Percentiles rank a stretch among this genome's conserved stretches.
phyloP scores from a whole-genome alignment of 768 basidiomycete genomes.

The Phaeolepiota aurea region DNA sequence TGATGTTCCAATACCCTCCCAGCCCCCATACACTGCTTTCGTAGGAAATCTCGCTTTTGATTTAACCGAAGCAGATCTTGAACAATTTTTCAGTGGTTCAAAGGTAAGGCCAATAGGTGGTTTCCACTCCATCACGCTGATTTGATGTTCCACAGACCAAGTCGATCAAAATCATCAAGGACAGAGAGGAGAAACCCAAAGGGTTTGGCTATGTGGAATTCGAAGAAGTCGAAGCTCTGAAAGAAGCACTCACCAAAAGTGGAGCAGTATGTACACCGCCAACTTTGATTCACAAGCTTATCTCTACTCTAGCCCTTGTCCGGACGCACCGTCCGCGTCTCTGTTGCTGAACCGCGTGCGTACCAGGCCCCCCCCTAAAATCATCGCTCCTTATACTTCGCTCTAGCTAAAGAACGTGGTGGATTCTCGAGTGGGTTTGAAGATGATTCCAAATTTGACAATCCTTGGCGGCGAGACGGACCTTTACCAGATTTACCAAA shows the following conservation, averaged over 20 bases:
- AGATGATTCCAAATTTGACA: conserved; percentile 78
- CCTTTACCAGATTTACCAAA: conserved; percentile 67
- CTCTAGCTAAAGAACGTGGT: conserved; percentile 66
- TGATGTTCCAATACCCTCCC: conserved; percentile 92
- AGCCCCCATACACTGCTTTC: conserved; percentile 94
- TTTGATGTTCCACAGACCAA: conserved; percentile 43
- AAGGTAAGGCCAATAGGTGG: conserved; percentile 33
- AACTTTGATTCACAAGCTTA: background rate
- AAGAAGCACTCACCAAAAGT: conserved; percentile 68
- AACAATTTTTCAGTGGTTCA: conserved; percentile 64
- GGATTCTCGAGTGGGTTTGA: conserved; percentile 48
- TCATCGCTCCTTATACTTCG: conserved; percentile 5
- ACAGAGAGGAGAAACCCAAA: conserved; percentile 90
- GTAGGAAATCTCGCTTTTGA: conserved; percentile 95
- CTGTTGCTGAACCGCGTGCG: conserved; percentile 95
- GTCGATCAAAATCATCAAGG: conserved; percentile 88
- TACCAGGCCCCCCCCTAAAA: conserved; percentile 11
- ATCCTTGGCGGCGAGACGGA: conserved; percentile 80
- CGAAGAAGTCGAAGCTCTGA: conserved; percentile 75
- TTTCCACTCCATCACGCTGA: background rate
- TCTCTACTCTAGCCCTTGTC: conserved; percentile 45
- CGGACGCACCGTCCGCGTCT: conserved; percentile 79
- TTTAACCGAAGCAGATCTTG: conserved; percentile 75
- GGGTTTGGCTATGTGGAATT: conserved; percentile 99
- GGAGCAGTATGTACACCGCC: conserved; percentile 46